Evolutionary conservation across 352 stramenopile genomes (phyloP).

Genomic region (Phytophthora fragariaefolia): DNA sequence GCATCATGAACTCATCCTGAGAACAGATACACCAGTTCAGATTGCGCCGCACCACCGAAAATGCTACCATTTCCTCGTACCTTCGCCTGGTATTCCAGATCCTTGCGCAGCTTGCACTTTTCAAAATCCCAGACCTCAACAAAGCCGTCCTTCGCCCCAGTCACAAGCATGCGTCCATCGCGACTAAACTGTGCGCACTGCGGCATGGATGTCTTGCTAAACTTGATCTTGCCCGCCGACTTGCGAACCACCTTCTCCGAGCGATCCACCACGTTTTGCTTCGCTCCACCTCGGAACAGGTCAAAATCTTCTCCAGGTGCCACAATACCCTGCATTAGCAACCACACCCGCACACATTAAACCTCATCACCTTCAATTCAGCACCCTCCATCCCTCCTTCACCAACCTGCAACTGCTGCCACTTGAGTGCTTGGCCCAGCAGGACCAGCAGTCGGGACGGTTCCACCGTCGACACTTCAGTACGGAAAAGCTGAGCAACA

Average conservation of each 20-base stretch:
- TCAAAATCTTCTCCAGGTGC: slow-evolving; percentile 74
- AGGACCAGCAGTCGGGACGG: slow-evolving; percentile 90
- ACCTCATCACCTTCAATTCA: neutral
- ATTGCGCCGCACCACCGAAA: neutral
- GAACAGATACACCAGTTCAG: slow-evolving; percentile 1
- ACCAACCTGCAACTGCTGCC: slow-evolving; percentile 79
- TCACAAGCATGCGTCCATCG: slow-evolving; percentile 91
- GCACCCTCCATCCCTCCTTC: neutral
- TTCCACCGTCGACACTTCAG: slow-evolving; percentile 78
- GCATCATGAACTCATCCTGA: slow-evolving; percentile 93
- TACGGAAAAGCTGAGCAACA: slow-evolving; percentile 76
- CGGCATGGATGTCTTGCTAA: slow-evolving; percentile 82
- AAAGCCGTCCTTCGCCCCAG: slow-evolving; percentile 94
- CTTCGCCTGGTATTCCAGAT: slow-evolving; percentile 94
- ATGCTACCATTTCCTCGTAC: slow-evolving; percentile 24
- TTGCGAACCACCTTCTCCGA: slow-evolving; percentile 72
- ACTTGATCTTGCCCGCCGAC: slow-evolving; percentile 88
- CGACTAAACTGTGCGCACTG: slow-evolving; percentile 90
- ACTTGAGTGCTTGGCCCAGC: slow-evolving; percentile 91
- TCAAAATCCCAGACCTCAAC: slow-evolving; percentile 95
- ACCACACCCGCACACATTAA: neutral
- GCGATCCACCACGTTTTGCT: slow-evolving; percentile 61
- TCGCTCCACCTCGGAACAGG: slow-evolving; percentile 76
- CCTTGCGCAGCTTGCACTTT: slow-evolving; percentile 90
- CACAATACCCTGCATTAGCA: slow-evolving; percentile 56